Percentiles rank a stretch among this genome's conserved stretches.
Evolutionary conservation across 805 yeast genomes (phyloP).

Genomic region (Candida michaelii): DNA sequence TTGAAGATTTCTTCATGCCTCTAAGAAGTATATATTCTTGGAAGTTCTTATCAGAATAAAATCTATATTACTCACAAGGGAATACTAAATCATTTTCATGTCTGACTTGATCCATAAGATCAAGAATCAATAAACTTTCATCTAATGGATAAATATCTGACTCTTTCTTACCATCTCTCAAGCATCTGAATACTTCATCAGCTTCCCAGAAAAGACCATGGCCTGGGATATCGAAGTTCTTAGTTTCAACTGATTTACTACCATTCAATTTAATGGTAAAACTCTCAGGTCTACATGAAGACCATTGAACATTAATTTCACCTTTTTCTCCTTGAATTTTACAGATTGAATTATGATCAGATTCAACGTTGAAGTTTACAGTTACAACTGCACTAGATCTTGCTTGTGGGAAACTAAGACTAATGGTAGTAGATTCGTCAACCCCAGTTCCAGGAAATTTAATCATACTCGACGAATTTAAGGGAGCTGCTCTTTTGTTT

Average conservation of each 20-base stretch:
- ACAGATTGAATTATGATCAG: slow-evolving; percentile 22
- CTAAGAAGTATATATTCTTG: neutral
- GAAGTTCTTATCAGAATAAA: too few species aligned
- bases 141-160: slow-evolving; percentile 36
- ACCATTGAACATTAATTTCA: neutral
- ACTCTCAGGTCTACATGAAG: slow-evolving; percentile 15
- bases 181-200: slow-evolving; percentile 37
- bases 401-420: slow-evolving; percentile 28
- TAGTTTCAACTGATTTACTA: slow-evolving; percentile 24
- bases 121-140: slow-evolving; percentile 47
- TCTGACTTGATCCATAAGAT: slow-evolving; percentile 46
- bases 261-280: slow-evolving; percentile 23
- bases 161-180: slow-evolving; percentile 37
- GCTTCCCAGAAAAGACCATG: slow-evolving; percentile 57
- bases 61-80: slow-evolving; percentile 18
- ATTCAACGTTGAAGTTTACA: slow-evolving; percentile 23
- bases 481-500: slow-evolving; percentile 12
- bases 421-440: slow-evolving; percentile 36
- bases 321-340: slow-evolving; percentile 32
- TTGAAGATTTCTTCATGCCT: neutral
- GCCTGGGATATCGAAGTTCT: slow-evolving; percentile 25
- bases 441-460: slow-evolving; percentile 35
- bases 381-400: slow-evolving; percentile 40
- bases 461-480: slow-evolving; percentile 28
- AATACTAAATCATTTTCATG: slow-evolving; percentile 42